phyloP scores from a whole-genome alignment of 352 stramenopile species.

The Globisporangium cederbergense region DNA sequence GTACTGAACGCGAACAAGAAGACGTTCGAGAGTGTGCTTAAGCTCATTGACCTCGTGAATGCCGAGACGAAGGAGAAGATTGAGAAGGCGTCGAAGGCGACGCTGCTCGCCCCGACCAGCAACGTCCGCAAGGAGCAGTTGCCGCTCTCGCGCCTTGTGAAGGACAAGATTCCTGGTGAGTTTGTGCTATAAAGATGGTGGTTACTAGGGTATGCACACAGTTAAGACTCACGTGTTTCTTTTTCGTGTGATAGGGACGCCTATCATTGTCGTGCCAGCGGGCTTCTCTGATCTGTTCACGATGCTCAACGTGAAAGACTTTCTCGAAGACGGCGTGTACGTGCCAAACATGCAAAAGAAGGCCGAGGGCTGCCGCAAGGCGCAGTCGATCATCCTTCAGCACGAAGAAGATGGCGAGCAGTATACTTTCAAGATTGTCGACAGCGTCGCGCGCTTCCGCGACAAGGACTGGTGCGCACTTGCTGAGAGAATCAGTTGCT shows the following conservation, averaged over 20 bases:
- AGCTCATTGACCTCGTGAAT: slow-evolving; percentile 77
- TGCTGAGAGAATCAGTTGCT: background rate
- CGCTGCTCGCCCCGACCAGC: slow-evolving; percentile 40
- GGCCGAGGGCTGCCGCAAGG: slow-evolving; percentile 70
- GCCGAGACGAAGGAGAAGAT: slow-evolving; percentile 87
- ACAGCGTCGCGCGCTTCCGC: slow-evolving; percentile 80
- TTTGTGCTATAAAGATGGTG: background rate
- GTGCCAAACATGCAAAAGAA: slow-evolving; percentile 87
- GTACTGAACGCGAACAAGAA: slow-evolving; percentile 78
- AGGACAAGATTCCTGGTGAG: slow-evolving; percentile 71
- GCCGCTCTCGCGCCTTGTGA: slow-evolving; percentile 61
- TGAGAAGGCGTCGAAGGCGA: slow-evolving; percentile 75
- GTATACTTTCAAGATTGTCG: slow-evolving; percentile 88
- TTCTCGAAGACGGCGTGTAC: slow-evolving; percentile 81
- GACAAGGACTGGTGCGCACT: slow-evolving; percentile 82
- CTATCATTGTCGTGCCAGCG: slow-evolving; percentile 90
- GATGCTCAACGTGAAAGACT: slow-evolving; percentile 88
- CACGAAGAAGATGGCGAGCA: slow-evolving; percentile 77
- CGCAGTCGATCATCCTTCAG: slow-evolving; percentile 77
- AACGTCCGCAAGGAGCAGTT: slow-evolving; percentile 56
- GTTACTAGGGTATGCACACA: background rate
- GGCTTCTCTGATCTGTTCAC: slow-evolving; percentile 86
- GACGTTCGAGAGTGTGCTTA: slow-evolving; percentile 80
- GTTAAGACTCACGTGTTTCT: background rate
- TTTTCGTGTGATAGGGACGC: slow-evolving; percentile 40